Evolutionary conservation across 2,329 filamentous ascomycete genomes (phyloP), one percentile per base, ranked within the genome.

Genomic region (Coleophoma cylindrospora): DNA sequence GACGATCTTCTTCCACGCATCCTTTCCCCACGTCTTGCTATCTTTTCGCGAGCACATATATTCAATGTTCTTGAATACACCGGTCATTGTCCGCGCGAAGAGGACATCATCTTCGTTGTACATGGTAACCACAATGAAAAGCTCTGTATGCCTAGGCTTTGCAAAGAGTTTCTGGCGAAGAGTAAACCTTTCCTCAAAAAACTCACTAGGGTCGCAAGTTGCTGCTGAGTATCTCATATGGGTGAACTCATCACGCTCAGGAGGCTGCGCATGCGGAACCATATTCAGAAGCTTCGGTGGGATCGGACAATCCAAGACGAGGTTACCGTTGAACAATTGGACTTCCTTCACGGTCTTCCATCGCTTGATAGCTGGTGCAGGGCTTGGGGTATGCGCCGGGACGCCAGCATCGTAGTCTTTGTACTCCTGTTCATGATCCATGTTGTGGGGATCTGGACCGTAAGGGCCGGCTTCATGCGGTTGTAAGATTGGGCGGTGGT

Each of bases 321-420:
- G 80, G 70, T 99, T 99, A 56, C 94, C 94, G 58, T 95, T 87
- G 76, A 96, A 99, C 48, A 99, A 72, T 62, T 95, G 85, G n/a
- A 99, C 92, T 73, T 96, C 90, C 72, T 97, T 99, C 45, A 99
- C 92, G 0, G 94, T 99, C 76, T 97, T 99, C 89, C 90, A 97
- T 66, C 94, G 81, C 68, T 89, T 86, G 58, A 97, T 83, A 4
- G 79, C 64, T 3, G 75, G 80, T 55, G 74, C 79, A 50, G 75
- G 80, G 57, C 74, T 76, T 17, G 78, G 74, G 49, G 75, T 74
- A 53, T 73, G 73, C 41, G 60, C 55, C 46, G 64, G 60, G 33
- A 57, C 61, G 40, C 60, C 57, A 13, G 56, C 53, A 48, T 74
- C 71, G 21, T 73, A 68, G 52, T 73, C 61, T 45, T 73, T 69